A percentile compares a stretch with the other conserved stretches of the same genome.
phyloP scores from a whole-genome alignment of 169 alveolate genomes.

The Fabrea salina region DNA sequence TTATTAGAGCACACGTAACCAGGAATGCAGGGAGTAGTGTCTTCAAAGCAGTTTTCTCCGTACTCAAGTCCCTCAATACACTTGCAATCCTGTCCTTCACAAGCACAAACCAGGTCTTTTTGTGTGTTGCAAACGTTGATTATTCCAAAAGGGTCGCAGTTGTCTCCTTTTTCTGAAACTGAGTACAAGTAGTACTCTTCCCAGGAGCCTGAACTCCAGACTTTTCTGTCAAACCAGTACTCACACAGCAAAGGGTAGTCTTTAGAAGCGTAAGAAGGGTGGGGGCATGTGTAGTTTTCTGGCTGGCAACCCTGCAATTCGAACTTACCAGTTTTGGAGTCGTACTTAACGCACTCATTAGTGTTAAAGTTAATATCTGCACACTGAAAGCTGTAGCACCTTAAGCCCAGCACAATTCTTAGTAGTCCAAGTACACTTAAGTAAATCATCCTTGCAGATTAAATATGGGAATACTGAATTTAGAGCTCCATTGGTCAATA shows the following conservation, averaged over 20 bases:
- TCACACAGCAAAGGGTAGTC: conserved; percentile 16
- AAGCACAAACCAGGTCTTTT: conserved; percentile 24
- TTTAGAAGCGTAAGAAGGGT: conserved; percentile 1
- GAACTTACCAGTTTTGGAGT: too few species aligned
- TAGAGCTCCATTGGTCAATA: background rate
- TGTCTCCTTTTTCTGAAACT: background rate
- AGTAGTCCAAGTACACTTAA: too few species aligned
- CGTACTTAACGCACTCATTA: too few species aligned
- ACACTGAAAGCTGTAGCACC: too few species aligned
- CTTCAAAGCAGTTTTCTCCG: background rate
- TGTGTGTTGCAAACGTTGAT: conserved; percentile 1
- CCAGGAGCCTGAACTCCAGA: background rate
- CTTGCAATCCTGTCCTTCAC: background rate
- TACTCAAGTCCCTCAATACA: conserved; percentile 17
- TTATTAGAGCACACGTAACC: conserved; percentile 25
- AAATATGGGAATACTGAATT: too few species aligned
- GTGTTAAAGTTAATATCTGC: too few species aligned
- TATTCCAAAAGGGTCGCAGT: conserved; percentile 31
- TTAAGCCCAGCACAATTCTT: too few species aligned
- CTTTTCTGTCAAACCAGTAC: conserved; percentile 12
- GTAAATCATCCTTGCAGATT: too few species aligned
- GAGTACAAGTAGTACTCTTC: conserved; percentile 11
- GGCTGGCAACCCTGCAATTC: too few species aligned
- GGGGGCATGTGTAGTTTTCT: conserved; percentile 31
- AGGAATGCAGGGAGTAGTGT: conserved; percentile 18